phyloP scores from a whole-genome alignment of 345 rosid species.

The Acer negundo region DNA sequence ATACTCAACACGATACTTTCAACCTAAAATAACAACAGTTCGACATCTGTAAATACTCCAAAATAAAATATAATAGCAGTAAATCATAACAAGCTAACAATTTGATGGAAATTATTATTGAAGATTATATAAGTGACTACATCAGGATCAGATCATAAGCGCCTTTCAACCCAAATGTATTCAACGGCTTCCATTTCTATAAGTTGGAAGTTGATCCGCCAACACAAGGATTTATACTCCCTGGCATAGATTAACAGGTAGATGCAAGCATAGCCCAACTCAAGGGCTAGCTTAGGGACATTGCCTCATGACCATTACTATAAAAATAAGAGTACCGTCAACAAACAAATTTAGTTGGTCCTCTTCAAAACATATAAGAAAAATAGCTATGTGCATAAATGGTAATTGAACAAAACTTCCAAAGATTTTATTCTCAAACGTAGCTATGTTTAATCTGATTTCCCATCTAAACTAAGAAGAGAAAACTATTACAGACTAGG shows the following conservation, averaged over 20 bases:
- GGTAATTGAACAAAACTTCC: neutral
- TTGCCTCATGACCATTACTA: neutral
- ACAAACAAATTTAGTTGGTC: neutral
- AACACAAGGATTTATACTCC: neutral
- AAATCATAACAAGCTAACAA: neutral
- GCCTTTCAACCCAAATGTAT: neutral
- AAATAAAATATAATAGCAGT: neutral
- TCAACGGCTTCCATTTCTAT: neutral
- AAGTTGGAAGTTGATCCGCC: neutral
- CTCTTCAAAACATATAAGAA: neutral
- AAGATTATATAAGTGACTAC: neutral
- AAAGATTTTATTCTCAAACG: neutral
- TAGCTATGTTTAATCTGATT: neutral
- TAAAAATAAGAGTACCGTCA: neutral
- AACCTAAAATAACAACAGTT: conserved; percentile 46
- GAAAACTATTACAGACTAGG: neutral
- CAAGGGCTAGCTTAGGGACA: neutral
- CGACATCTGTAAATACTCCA: neutral
- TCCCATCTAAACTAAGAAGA: neutral
- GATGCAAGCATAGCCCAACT: neutral
- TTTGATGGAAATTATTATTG: neutral
- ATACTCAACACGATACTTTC: conserved; percentile 89
- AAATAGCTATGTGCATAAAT: neutral
- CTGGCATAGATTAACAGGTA: neutral
- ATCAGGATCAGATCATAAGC: neutral